phyloP scores from a whole-genome alignment of 345 rosid species.

The Aquilaria yunnanensis region DNA sequence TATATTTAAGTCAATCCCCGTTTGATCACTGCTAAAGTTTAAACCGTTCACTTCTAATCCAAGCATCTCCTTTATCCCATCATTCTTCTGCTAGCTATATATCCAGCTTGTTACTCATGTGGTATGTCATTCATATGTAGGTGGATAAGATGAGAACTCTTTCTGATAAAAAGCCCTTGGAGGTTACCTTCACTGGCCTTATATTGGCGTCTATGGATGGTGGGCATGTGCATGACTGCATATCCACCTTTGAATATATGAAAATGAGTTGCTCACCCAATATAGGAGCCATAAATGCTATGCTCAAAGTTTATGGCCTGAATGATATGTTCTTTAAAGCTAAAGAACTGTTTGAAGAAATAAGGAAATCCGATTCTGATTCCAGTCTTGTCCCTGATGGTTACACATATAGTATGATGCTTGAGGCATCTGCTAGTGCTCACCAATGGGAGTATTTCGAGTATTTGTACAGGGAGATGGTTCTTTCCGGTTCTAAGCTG shows the following conservation, averaged over 20 bases:
- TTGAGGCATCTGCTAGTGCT: constrained; percentile 75
- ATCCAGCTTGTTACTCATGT: background rate
- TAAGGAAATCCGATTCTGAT: constrained; percentile 22
- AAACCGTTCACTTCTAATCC: no score
- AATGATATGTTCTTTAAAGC: constrained; percentile 85
- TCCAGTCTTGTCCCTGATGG: constrained; percentile 43
- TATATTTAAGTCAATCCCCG: background rate
- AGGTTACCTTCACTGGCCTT: constrained; percentile 81
- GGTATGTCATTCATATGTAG: constrained; percentile 25
- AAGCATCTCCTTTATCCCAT: no score
- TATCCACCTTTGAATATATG: constrained; percentile 63
- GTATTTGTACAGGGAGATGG: constrained; percentile 72
- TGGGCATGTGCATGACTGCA: constrained; percentile 70
- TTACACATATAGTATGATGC: constrained; percentile 78
- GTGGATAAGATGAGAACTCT: constrained; percentile 64
- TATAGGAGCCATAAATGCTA: constrained; percentile 77
- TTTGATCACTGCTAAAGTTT: no score
- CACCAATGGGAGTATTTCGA: constrained; percentile 94
- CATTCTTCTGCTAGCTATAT: no score
- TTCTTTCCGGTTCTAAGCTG: constrained; percentile 54
- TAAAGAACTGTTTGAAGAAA: constrained; percentile 68
- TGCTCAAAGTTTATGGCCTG: constrained; percentile 73
- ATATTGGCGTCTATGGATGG: constrained; percentile 66
- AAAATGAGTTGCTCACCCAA: constrained; percentile 64
- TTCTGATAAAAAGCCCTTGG: constrained; percentile 53